These are phyloP conservation scores for Hypomyces perniciosus DNA, from an alignment of 2,329 filamentous ascomycete species.

Conservation along the genomic window DNA sequence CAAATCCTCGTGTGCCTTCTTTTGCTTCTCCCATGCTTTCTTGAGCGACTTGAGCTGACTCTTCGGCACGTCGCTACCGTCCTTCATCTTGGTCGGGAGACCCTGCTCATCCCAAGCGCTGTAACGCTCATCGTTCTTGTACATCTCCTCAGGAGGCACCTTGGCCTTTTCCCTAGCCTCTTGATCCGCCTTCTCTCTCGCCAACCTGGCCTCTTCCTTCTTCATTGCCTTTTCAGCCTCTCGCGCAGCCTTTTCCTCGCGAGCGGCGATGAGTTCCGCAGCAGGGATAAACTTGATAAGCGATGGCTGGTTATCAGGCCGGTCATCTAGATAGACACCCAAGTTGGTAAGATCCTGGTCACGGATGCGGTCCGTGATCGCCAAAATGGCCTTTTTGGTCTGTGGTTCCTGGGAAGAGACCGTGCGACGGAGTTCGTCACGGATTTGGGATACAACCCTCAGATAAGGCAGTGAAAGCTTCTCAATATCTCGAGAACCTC, in stretches of 20 bases:
- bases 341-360: conserved; percentile 76
- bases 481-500: conserved; percentile 46
- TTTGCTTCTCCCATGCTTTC: conserved; percentile 89
- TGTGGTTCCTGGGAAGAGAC: conserved; percentile 39
- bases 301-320: conserved; percentile 58
- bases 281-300: conserved; percentile 63
- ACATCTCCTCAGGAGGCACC: conserved; percentile 49
- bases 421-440: conserved; percentile 56
- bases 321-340: conserved; percentile 83
- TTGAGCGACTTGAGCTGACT: conserved; percentile 71
- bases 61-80: conserved; percentile 77
- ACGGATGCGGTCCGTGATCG: conserved; percentile 72
- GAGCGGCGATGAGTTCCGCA: conserved; percentile 49
- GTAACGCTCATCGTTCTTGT: conserved; percentile 53
- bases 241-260: conserved; percentile 53
- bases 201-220: conserved; percentile 50
- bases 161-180: conserved; percentile 55
- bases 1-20: conserved; percentile 68
- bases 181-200: conserved; percentile 43
- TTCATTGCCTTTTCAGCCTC: conserved; percentile 54
- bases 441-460: conserved; percentile 48
- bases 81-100: conserved; percentile 68
- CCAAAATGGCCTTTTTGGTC: conserved; percentile 65
- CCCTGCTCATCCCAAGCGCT: conserved; percentile 79
- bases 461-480: conserved; percentile 50